Base-by-base conservation (phyloP, 2,329 filamentous ascomycete genomes). In the Tympanopsis confertula region DNA sequence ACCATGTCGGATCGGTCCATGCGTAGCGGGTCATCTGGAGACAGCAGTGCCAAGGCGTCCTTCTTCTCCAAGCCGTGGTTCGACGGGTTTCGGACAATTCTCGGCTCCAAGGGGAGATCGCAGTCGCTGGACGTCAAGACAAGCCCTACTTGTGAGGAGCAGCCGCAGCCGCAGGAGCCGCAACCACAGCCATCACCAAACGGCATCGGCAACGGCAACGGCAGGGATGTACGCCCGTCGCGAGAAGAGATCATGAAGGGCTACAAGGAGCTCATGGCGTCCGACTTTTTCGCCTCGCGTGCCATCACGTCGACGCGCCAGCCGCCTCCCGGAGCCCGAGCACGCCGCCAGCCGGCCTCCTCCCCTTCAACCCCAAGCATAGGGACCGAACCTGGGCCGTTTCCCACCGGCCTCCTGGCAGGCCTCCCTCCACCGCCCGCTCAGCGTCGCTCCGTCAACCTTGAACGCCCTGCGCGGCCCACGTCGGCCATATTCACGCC, bases 201-300 rank as follows among this genome's bases (percentile, higher is more conserved):
- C 28, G 47, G 41, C 36, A 47, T 51, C 22, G 20, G 17, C 19
- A 22, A 12, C 29, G 20, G 30, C n/a, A 15, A 35, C 20, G 35
- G 33, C 35, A 20, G 33, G 18, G 20, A 38, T 48, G 45, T 48
- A 39, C 55, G 54, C 29, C 59, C 55, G 19, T 50, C 57, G 4
- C 51, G 58, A 3, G 72, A 77, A 37, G 69, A 76, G 40, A 63
- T 76, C 38, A 45, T 73, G 48, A 63, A 66, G 42, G 74, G 61
- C 48, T 77, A 77, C 52, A 66, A 73, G 44, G 57, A 69, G 45
- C 62, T 77, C 40, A 61, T 76, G 46, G 65, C 69, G 2, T 64
- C 64, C 4, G 72, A 72, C 41, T 77, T 77, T 63, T 77, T 77
- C 51, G 61, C 66, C 35, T 59, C 66, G 18, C 71, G 74, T 43